phyloP scores from a whole-genome alignment of 306 rosid species.

The Ochetophila trinervis region DNA sequence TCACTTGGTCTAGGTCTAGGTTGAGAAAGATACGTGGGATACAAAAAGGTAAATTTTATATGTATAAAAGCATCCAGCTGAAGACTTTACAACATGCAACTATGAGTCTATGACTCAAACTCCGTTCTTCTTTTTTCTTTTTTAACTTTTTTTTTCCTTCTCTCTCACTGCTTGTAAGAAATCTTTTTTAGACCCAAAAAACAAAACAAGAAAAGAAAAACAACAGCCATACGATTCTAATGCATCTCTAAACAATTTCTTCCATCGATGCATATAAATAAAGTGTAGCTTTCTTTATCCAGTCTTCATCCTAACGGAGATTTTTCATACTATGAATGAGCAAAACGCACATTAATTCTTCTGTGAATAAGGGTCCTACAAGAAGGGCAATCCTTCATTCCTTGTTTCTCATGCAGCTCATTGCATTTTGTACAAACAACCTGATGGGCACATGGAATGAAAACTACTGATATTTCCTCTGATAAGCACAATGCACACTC shows the following conservation, averaged over 20 bases:
- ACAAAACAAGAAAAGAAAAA: background rate
- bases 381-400: constrained; percentile 73
- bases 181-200: background rate
- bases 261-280: background rate
- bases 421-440: constrained; percentile 60
- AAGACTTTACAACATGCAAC: constrained; percentile 1
- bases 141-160: background rate
- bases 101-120: constrained; percentile 7
- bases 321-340: constrained; percentile 11
- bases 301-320: background rate
- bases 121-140: background rate
- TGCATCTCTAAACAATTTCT: background rate
- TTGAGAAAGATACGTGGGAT: background rate
- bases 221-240: constrained; percentile 5
- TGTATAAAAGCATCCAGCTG: background rate
- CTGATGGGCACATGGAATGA: constrained; percentile 70
- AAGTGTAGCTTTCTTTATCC: background rate
- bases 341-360: constrained; percentile 47
- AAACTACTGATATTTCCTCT: constrained; percentile 59
- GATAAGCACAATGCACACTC: constrained; percentile 77
- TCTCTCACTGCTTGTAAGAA: constrained; percentile 10
- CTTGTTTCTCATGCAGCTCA: constrained; percentile 59
- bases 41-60: constrained; percentile 6
- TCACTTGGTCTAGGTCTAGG: background rate
- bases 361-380: constrained; percentile 50